phyloP scores from a whole-genome alignment of 345 rosid species.

The Anacardium occidentale region DNA sequence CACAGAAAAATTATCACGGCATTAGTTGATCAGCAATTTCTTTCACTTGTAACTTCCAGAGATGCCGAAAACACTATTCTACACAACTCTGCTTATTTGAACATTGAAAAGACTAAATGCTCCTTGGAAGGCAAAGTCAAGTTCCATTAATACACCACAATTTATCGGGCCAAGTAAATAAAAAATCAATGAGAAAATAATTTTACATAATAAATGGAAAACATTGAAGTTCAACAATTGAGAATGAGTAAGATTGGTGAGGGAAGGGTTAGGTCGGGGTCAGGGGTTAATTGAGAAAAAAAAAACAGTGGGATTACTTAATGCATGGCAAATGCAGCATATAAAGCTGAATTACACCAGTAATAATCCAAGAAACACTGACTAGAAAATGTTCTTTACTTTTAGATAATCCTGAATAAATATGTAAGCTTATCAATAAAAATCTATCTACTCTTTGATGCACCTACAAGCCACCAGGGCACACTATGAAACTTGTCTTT shows the following conservation, averaged over 20 bases:
- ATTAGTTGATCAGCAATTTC: background rate
- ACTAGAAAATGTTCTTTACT: background rate
- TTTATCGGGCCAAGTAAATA: background rate
- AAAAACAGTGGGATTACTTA: background rate
- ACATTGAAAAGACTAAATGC: background rate
- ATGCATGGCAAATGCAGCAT: background rate
- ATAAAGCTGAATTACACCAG: background rate
- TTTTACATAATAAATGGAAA: background rate
- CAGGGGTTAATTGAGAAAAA: background rate
- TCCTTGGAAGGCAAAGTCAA: background rate
- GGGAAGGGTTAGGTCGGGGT: background rate
- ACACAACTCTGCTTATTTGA: background rate
- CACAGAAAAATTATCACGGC: slow-evolving; percentile 13
- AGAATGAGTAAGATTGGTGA: background rate
- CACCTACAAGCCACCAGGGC: background rate
- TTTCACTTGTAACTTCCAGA: background rate
- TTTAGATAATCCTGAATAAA: no score
- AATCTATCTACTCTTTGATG: background rate
- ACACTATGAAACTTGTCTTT: background rate
- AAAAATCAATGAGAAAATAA: background rate
- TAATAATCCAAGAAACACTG: background rate
- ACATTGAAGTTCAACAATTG: background rate
- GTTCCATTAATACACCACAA: background rate
- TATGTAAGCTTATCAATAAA: background rate
- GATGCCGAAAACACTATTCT: background rate